Percentiles rank a stretch among this genome's conserved stretches.
phyloP scores from a whole-genome alignment of 1,284 basidiomycete genomes.

The Malassezia furfur region DNA sequence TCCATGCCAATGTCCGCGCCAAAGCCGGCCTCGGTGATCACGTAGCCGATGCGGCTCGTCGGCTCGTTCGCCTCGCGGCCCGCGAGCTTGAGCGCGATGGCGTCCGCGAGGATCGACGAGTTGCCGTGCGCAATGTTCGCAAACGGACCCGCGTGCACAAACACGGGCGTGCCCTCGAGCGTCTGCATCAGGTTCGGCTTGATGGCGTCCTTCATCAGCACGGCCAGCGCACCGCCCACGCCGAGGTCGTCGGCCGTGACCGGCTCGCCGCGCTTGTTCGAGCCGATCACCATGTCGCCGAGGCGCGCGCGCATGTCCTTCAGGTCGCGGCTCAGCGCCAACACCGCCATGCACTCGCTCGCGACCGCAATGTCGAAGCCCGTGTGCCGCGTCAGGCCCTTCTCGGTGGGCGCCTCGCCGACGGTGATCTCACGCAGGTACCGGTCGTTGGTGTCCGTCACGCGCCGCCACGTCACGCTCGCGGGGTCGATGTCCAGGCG shows the following conservation, averaged over 20 bases:
- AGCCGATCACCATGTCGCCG: conserved; percentile 93
- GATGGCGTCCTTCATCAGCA: conserved; percentile 97
- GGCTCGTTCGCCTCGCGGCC: conserved; percentile 88
- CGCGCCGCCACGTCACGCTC: conserved; percentile 94
- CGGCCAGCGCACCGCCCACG: conserved; percentile 86
- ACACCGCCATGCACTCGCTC: conserved; percentile 95
- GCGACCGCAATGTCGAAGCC: conserved; percentile 96
- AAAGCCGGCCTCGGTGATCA: conserved; percentile 96
- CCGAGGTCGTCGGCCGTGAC: conserved; percentile 96
- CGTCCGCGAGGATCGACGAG: conserved; percentile 93
- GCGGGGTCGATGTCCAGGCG: conserved; percentile 82
- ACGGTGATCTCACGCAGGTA: conserved; percentile 90
- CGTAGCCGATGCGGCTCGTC: conserved; percentile 73
- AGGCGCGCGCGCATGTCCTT: conserved; percentile 83
- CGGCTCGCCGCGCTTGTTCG: conserved; percentile 78
- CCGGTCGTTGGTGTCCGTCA: conserved; percentile 91
- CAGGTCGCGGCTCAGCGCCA: conserved; percentile 78
- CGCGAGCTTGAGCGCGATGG: conserved; percentile 89
- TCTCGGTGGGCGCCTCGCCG: conserved; percentile 79
- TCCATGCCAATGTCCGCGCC: conserved; percentile 84
- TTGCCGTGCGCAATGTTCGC: conserved; percentile 99
- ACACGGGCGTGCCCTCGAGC: conserved; percentile 93
- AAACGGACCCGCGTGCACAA: conserved; percentile 96
- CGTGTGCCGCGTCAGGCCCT: conserved; percentile 76
- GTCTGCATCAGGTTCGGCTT: conserved; percentile 99